Conservation (phyloP, 176 grass and related monocot genomes). For the Ensete glaucum region DNA sequence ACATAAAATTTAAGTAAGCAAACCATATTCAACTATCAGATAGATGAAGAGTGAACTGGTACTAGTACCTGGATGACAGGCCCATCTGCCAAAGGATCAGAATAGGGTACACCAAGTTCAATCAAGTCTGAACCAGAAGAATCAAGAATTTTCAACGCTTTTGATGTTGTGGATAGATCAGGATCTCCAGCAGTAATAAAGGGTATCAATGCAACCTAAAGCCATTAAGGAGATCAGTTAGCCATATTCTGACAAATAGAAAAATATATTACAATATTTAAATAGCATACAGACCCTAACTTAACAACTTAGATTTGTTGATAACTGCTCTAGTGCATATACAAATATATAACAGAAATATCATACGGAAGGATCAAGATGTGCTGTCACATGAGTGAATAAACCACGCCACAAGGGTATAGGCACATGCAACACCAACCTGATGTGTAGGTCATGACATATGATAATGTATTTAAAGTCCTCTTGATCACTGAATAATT, state of each 20-base stretch:
- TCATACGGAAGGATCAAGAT: not conserved
- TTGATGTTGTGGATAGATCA: constrained; percentile 20
- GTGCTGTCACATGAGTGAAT: not conserved
- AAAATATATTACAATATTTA: not conserved
- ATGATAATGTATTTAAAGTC: too few species aligned
- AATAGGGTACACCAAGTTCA: constrained; percentile 24
- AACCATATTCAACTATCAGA: not conserved
- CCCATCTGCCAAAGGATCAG: constrained; percentile 20
- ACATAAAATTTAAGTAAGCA: not conserved
- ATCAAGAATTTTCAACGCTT: constrained; percentile 19
- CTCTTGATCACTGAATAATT: too few species aligned
- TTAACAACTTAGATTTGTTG: not conserved
- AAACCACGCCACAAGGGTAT: not conserved
- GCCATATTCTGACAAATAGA: not conserved
- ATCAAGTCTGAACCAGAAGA: constrained; percentile 19
- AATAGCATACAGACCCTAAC: too few species aligned
- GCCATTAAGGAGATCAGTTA: not conserved
- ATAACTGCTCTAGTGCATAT: not conserved
- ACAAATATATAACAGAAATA: not conserved
- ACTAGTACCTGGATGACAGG: constrained; percentile 27
- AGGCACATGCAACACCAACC: too few species aligned
- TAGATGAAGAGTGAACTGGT: not conserved
- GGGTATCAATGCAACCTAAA: constrained; percentile 23
- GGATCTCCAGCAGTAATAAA: constrained; percentile 27
- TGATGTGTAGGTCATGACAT: too few species aligned